Evolutionary conservation across 148 eudicot species (phyloP).

Genomic region (Chenopodium album): DNA sequence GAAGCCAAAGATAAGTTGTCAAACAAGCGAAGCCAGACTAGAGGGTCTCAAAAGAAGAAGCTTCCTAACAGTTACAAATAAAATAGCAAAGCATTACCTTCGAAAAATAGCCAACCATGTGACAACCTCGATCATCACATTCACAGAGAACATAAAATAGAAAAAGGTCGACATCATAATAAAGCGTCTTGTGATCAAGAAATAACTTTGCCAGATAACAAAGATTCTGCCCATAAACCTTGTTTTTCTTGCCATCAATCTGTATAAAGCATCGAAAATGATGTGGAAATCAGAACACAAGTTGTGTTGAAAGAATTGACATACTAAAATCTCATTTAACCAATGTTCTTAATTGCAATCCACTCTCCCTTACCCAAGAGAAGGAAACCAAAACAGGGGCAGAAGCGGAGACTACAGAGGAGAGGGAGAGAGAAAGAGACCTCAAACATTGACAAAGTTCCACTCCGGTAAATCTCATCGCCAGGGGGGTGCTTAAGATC

Average conservation of each 20-base stretch:
- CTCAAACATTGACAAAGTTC: conserved; percentile 99
- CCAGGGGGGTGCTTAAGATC: conserved; percentile 99
- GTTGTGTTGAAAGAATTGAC: not conserved
- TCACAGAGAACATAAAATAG: conserved; percentile 89
- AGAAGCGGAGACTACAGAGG: not conserved
- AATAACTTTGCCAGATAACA: conserved; percentile 92
- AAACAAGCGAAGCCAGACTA: not conserved
- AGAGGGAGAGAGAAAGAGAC: conserved; percentile 29
- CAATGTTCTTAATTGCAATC: not conserved
- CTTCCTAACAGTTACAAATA: not conserved
- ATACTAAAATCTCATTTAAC: not conserved
- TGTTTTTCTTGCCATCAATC: conserved; percentile 99
- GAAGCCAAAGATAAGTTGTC: not conserved
- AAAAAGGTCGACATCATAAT: conserved; percentile 93
- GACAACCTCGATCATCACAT: conserved; percentile 99
- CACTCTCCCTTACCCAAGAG: not conserved
- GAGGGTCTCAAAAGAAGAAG: not conserved
- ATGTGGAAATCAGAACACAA: conserved; percentile 1
- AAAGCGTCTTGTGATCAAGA: conserved; percentile 97
- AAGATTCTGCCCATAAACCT: conserved; percentile 96
- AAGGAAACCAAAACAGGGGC: not conserved
- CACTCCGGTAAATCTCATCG: conserved; percentile 93
- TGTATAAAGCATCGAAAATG: conserved; percentile 36
- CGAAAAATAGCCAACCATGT: conserved; percentile 99
- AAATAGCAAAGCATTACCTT: conserved; percentile 49